A percentile compares a stretch with the other conserved stretches of the same genome.
Evolutionary conservation across 73 alveolate genomes (phyloP).

Genomic region (Blepharisma japonicum): DNA sequence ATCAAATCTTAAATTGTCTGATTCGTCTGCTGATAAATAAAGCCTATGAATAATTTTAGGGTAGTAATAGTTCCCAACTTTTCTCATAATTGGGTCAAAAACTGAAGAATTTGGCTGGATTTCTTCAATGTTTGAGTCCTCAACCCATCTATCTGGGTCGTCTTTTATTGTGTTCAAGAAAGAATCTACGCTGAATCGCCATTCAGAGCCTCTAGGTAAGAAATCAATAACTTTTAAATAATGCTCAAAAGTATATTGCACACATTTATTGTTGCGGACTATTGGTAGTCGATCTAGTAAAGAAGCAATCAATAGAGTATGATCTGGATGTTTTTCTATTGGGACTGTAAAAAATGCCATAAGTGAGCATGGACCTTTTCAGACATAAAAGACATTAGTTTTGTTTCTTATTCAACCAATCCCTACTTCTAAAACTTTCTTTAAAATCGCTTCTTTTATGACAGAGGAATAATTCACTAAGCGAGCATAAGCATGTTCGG

Average conservation of each 20-base stretch:
- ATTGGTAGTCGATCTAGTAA: not conserved
- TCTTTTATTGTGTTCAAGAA: not conserved
- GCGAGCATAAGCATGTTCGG: not conserved
- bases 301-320: not conserved
- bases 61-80: not conserved
- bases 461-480: not conserved
- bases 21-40: not conserved
- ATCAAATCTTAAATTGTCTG: not conserved
- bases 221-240: not conserved
- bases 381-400: not conserved
- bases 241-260: not conserved
- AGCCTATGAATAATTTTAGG: not conserved
- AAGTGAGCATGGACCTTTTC: not conserved
- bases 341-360: not conserved
- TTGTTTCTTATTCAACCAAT: not conserved
- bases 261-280: not conserved
- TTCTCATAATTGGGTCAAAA: not conserved
- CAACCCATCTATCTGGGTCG: not conserved
- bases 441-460: not conserved
- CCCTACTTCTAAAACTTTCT: not conserved
- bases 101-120: not conserved
- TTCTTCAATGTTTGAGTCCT: not conserved
- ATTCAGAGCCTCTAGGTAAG: not conserved
- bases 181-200: not conserved
- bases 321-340: not conserved